A percentile compares a stretch with the other conserved stretches of the same genome.
These are phyloP conservation scores for Entomortierella chlamydospora DNA, from an alignment of 192 early-diverging fungal species.

Conservation along the genomic window DNA sequence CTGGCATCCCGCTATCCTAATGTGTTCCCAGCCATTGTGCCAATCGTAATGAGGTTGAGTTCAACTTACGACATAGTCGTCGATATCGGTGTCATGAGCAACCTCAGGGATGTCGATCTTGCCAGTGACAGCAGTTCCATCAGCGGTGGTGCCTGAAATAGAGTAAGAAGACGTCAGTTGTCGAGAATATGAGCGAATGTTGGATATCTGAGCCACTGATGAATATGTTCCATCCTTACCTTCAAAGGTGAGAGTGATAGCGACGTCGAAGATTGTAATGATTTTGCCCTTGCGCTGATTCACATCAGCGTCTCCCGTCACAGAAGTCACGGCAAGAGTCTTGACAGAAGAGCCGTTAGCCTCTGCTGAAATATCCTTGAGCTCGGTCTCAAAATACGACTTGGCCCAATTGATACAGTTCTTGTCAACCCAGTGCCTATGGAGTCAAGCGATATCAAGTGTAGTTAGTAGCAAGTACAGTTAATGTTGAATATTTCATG, in stretches of 20 bases:
- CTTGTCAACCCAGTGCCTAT: constrained; percentile 68
- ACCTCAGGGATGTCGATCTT: constrained; percentile 90
- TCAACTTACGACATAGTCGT: constrained; percentile 80
- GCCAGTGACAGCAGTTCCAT: constrained; percentile 75
- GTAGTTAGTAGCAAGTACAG: too few species aligned
- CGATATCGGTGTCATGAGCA: constrained; percentile 87
- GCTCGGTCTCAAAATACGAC: constrained; percentile 77
- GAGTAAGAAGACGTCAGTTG: not conserved
- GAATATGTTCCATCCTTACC: constrained; percentile 45
- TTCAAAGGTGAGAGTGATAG: constrained; percentile 80
- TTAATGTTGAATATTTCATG: too few species aligned
- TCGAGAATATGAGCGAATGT: too few species aligned
- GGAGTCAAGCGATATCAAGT: too few species aligned
- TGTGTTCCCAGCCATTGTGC: too few species aligned
- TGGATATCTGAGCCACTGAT: too few species aligned
- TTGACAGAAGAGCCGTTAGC: constrained; percentile 67
- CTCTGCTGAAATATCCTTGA: constrained; percentile 66
- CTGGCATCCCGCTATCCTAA: not conserved
- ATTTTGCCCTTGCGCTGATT: constrained; percentile 97
- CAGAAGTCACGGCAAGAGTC: constrained; percentile 70
- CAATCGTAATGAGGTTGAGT: not conserved
- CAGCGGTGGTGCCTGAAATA: constrained; percentile 58
- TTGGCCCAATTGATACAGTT: constrained; percentile 95
- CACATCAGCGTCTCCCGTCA: constrained; percentile 91
- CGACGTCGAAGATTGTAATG: constrained; percentile 93